A percentile compares a stretch with the other conserved stretches of the same genome.
phyloP scores from a whole-genome alignment of 306 rosid genomes.

The Cucurbita ficifolia region DNA sequence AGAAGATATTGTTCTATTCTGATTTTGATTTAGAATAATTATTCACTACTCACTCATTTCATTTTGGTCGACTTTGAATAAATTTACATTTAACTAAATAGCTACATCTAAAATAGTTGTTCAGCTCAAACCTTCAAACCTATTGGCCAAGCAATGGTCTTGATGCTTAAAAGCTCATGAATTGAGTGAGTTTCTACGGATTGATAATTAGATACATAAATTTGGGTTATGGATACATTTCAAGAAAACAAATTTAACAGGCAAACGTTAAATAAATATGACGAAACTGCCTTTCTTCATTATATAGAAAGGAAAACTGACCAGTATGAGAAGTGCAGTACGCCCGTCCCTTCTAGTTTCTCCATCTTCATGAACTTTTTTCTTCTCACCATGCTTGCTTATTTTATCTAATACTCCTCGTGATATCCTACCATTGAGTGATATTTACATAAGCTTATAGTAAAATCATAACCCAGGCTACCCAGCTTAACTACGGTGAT shows the following conservation, averaged over 20 bases:
- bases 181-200: background rate
- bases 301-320: constrained; percentile 18
- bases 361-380: constrained; percentile 17
- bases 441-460: constrained; percentile 8
- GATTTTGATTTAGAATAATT: background rate
- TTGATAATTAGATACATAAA: background rate
- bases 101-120: background rate
- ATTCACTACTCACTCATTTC: background rate
- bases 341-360: constrained; percentile 32
- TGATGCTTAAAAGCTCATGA: background rate
- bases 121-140: background rate
- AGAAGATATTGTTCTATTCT: background rate
- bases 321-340: constrained; percentile 52
- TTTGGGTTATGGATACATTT: background rate
- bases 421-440: constrained; percentile 41
- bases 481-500: constrained; percentile 2
- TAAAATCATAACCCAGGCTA: background rate
- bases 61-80: background rate
- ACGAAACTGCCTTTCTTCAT: background rate
- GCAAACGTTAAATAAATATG: background rate
- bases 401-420: constrained; percentile 28
- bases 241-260: background rate
- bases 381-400: constrained; percentile 27
- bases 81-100: background rate
- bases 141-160: background rate